These are phyloP conservation scores for Starmerella stigmatis DNA, from an alignment of 805 yeast genomes.

Conservation along the genomic window DNA sequence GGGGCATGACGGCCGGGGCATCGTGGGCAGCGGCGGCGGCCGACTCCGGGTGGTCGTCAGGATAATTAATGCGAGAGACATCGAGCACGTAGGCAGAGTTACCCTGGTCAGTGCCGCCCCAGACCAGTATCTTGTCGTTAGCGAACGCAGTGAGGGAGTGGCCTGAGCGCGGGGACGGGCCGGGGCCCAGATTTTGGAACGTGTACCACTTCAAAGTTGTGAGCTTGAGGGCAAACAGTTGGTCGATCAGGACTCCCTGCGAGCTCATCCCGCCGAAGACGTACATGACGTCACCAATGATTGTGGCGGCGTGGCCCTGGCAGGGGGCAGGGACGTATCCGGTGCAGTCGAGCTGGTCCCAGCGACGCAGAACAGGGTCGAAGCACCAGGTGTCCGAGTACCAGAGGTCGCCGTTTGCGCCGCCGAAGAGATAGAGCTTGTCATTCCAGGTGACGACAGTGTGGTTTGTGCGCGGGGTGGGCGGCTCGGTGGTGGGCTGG, in stretches of 20 bases:
- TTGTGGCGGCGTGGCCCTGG: conserved; percentile 81
- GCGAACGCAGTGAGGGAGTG: conserved; percentile 71
- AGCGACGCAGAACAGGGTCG: conserved; percentile 55
- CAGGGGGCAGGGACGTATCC: conserved; percentile 75
- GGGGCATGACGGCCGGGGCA: neutral
- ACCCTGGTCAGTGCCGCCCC: conserved; percentile 76
- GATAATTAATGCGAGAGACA: conserved; percentile 37
- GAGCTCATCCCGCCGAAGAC: conserved; percentile 82
- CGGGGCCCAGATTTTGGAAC: conserved; percentile 42
- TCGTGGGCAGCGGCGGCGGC: neutral
- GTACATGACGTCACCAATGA: conserved; percentile 67
- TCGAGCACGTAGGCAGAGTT: conserved; percentile 53
- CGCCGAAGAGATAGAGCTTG: conserved; percentile 82
- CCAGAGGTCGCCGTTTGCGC: conserved; percentile 64
- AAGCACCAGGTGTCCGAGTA: conserved; percentile 70
- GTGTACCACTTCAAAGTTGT: conserved; percentile 63
- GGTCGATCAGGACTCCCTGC: conserved; percentile 55
- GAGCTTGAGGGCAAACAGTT: conserved; percentile 66
- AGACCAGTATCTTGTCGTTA: conserved; percentile 59
- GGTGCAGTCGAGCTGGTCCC: conserved; percentile 62
- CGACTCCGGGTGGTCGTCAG: conserved; percentile 28
- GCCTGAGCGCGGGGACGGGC: conserved; percentile 82
- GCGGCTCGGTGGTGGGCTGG: conserved; percentile 39
- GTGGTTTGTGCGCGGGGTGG: conserved; percentile 71
- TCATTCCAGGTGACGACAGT: conserved; percentile 72